A percentile compares a stretch with the other conserved stretches of the same genome.
Conservation (phyloP, 306 rosid genomes). For the Vachellia collinsii region DNA sequence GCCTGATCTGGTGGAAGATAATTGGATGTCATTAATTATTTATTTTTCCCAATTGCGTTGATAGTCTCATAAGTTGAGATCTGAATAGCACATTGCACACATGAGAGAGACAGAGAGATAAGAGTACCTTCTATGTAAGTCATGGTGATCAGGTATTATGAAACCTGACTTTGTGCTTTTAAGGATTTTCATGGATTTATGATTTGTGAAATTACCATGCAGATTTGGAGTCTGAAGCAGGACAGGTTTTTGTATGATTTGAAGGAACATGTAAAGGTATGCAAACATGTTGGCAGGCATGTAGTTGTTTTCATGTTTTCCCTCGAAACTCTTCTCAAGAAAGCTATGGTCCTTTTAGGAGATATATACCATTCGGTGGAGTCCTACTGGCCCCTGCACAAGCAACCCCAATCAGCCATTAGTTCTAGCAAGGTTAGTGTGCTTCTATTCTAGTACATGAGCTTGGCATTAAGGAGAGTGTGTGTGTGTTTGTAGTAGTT, state of each 20-base stretch:
- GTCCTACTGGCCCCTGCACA: conserved; percentile 67
- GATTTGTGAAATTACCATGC: conserved; percentile 29
- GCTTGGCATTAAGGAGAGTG: neutral
- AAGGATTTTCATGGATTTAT: conserved; percentile 24
- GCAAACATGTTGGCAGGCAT: neutral
- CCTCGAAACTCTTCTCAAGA: conserved; percentile 11
- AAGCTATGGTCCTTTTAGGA: conserved; percentile 43
- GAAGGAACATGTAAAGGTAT: conserved; percentile 64
- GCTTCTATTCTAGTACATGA: conserved; percentile 7
- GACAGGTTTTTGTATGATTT: conserved; percentile 60
- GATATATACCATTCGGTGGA: conserved; percentile 75
- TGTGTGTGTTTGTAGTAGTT: neutral
- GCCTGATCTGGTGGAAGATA: neutral
- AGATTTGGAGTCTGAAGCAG: conserved; percentile 72
- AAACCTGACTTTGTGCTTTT: conserved; percentile 2
- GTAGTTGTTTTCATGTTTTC: conserved; percentile 3
- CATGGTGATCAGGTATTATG: neutral
- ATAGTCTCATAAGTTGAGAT: neutral
- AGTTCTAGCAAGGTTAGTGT: conserved; percentile 60
- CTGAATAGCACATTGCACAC: neutral
- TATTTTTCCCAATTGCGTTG: neutral
- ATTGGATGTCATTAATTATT: neutral
- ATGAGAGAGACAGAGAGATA: neutral
- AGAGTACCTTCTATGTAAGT: neutral
- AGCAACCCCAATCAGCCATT: conserved; percentile 56